Percentiles rank a stretch among this genome's conserved stretches.
Evolutionary conservation across 1,139 yeast species (phyloP).

Genomic region (Taphrina wiesneri): DNA sequence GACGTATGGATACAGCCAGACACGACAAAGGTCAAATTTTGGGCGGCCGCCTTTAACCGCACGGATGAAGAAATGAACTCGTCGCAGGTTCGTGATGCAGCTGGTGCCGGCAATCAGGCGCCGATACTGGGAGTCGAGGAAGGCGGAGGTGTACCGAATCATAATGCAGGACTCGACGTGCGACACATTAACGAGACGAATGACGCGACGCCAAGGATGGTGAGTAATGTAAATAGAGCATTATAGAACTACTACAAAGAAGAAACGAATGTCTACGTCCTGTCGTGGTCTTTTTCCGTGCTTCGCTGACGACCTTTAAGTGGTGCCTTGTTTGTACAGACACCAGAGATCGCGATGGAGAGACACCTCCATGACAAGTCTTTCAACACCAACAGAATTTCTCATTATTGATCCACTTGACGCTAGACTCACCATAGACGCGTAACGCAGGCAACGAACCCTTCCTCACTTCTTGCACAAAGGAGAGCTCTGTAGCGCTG

Average conservation of each 20-base stretch:
- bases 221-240: background rate
- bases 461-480: background rate
- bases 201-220: background rate
- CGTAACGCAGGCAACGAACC: constrained; percentile 3
- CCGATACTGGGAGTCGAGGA: constrained; percentile 14
- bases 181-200: background rate
- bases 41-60: constrained; percentile 82
- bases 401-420: constrained; percentile 9
- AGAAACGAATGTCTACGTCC: too few relatives aligned
- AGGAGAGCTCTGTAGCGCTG: background rate
- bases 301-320: too few relatives aligned
- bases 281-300: too few relatives aligned
- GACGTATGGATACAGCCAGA: constrained; percentile 66
- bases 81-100: constrained; percentile 1
- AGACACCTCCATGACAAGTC: too few relatives aligned
- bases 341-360: too few relatives aligned
- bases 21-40: constrained; percentile 70
- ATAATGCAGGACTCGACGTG: background rate
- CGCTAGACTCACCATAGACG: background rate
- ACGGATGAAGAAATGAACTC: constrained; percentile 75
- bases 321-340: too few relatives aligned
- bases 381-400: constrained; percentile 20
- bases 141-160: background rate
- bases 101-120: constrained; percentile 16
- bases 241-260: background rate